Conservation (phyloP, 1,139 yeast species). For the Scheffersomyces stambukii region DNA sequence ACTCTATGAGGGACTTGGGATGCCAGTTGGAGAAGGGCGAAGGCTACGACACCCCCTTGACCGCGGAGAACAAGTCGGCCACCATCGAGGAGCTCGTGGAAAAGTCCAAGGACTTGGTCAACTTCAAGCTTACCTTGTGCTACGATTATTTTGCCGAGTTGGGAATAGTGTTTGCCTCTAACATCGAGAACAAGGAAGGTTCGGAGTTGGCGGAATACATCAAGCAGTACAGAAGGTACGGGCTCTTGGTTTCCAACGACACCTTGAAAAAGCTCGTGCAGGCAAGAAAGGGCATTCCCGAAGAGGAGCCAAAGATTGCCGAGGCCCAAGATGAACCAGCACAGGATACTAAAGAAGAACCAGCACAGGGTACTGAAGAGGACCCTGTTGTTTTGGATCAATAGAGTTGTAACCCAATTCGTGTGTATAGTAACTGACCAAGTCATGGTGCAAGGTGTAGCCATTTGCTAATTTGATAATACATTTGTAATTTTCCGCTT, state of each 20-base stretch:
- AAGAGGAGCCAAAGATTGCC: slow-evolving; percentile 1
- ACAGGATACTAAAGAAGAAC: too few relatives aligned
- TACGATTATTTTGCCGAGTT: slow-evolving; percentile 52
- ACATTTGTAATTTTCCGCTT: too few relatives aligned
- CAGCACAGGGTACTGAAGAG: too few relatives aligned
- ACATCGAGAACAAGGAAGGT: slow-evolving; percentile 27
- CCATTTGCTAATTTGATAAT: too few relatives aligned
- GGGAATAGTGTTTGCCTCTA: slow-evolving; percentile 43
- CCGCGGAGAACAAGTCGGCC: slow-evolving; percentile 20
- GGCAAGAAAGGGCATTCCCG: slow-evolving; percentile 39
- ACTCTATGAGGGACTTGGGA: slow-evolving; percentile 57
- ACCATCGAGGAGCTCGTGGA: slow-evolving; percentile 19
- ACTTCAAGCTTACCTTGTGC: slow-evolving; percentile 41
- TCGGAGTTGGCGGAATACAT: slow-evolving; percentile 35
- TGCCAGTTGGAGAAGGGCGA: slow-evolving; percentile 66
- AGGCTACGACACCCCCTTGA: slow-evolving; percentile 69
- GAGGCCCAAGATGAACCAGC: too few relatives aligned
- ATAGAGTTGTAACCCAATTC: too few relatives aligned
- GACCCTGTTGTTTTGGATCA: too few relatives aligned
- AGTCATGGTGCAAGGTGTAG: too few relatives aligned
- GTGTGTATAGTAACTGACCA: too few relatives aligned
- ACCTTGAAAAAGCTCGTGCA: slow-evolving; percentile 36
- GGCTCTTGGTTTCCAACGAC: slow-evolving; percentile 50
- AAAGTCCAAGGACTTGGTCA: slow-evolving; percentile 15
- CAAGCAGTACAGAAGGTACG: slow-evolving; percentile 58